Evolutionary conservation across 2,329 filamentous ascomycete species (phyloP).

Genomic region (Alternaria burnsii): DNA sequence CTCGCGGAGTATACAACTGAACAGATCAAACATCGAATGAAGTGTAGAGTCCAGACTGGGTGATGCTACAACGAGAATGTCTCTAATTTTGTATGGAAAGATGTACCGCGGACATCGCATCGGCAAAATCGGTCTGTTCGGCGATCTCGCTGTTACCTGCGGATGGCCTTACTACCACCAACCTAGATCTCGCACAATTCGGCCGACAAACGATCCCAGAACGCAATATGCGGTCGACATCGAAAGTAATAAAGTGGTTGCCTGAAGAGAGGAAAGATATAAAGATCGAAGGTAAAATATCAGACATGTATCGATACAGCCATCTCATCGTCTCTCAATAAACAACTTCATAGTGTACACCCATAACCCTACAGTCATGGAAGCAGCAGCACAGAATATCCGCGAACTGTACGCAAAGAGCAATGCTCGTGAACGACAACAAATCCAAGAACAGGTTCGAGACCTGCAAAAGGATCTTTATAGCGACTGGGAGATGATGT

Average conservation of each 20-base stretch:
- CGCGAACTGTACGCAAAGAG: constrained; percentile 29
- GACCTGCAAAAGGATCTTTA: constrained; percentile 38
- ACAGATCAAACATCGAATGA: neutral
- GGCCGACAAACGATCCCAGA: neutral
- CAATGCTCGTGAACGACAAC: constrained; percentile 27
- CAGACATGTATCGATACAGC: neutral
- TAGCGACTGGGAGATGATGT: constrained; percentile 34
- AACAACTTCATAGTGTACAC: neutral
- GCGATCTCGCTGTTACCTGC: neutral
- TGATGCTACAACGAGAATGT: neutral
- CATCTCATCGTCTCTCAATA: neutral
- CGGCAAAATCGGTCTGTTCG: neutral
- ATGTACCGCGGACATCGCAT: neutral
- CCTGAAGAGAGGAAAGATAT: neutral
- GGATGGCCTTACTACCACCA: neutral
- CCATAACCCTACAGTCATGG: constrained; percentile 23
- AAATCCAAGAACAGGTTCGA: constrained; percentile 36
- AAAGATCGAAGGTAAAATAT: neutral
- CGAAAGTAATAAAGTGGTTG: neutral
- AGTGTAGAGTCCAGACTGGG: neutral
- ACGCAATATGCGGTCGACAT: neutral
- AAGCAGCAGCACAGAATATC: constrained; percentile 30
- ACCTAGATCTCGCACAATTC: neutral
- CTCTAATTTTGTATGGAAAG: neutral
- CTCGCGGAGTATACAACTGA: neutral